Percentiles rank a stretch among this genome's conserved stretches.
phyloP scores from a whole-genome alignment of 192 early-diverging fungal genomes.

The Entrophospora sp. region DNA sequence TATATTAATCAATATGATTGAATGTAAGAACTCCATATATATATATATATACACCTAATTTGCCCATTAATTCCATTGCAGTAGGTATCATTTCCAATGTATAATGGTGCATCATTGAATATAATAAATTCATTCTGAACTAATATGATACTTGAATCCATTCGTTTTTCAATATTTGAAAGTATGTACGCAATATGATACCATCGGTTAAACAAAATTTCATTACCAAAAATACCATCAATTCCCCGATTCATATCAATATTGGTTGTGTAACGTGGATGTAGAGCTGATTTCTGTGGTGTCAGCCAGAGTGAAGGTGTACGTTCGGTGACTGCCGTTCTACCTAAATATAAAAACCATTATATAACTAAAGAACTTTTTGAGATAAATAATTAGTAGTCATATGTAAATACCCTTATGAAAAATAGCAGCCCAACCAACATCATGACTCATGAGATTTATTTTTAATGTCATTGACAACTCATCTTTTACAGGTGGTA shows the following conservation, averaged over 20 bases:
- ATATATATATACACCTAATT: constrained; percentile 16
- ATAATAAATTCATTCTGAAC: background rate
- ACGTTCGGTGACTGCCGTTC: background rate
- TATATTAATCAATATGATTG: background rate
- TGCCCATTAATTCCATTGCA: background rate
- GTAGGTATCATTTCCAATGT: background rate
- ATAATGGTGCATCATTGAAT: constrained; percentile 14
- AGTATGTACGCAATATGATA: constrained; percentile 18
- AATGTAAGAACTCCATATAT: background rate
- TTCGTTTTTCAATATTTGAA: constrained; percentile 4
- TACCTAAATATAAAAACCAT: constrained; percentile 1
- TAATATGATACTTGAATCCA: background rate
- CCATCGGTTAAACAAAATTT: background rate
- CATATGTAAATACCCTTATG: constrained; percentile 6
- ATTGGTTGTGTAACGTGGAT: background rate
- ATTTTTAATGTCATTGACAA: constrained; percentile 6
- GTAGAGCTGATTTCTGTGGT: background rate
- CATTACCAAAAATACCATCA: background rate
- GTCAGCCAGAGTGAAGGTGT: constrained; percentile 6
- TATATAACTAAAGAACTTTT: background rate
- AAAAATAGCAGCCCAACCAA: background rate
- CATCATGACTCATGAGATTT: background rate
- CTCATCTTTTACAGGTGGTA: constrained; percentile 4
- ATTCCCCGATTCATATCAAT: too few relatives aligned
- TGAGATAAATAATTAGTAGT: background rate